Conservation (phyloP, 495 filamentous ascomycete genomes). For the Schizothecium vesticola region DNA sequence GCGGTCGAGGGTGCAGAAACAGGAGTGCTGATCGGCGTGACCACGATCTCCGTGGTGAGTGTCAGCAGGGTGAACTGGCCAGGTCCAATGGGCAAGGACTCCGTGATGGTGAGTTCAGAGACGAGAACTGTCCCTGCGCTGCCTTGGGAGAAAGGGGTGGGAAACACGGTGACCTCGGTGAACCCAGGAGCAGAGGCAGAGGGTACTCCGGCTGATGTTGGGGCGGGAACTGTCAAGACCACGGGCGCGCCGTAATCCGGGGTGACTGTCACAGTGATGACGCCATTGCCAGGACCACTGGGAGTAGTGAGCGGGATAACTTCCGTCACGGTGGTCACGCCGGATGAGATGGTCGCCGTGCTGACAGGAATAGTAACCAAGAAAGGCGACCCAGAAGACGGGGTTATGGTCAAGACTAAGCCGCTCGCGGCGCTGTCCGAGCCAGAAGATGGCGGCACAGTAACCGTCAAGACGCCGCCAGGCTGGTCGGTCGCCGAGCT, state of each 20-base stretch:
- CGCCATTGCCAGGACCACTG: background rate
- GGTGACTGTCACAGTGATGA: background rate
- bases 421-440: background rate
- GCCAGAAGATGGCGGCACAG: background rate
- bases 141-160: background rate
- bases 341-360: background rate
- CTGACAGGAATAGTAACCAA: conserved; percentile 2
- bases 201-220: background rate
- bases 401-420: background rate
- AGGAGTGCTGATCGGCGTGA: conserved; percentile 1
- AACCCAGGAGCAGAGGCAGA: background rate
- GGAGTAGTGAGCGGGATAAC: background rate
- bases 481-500: background rate
- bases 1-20: background rate
- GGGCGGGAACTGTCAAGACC: background rate
- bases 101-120: conserved; percentile 20
- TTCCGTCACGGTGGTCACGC: background rate
- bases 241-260: background rate
- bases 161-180: background rate
- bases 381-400: conserved; percentile 3
- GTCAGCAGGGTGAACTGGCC: conserved; percentile 15
- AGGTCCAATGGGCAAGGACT: conserved; percentile 21
- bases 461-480: conserved; percentile 5
- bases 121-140: conserved; percentile 10
- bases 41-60: conserved; percentile 17